These are phyloP conservation scores for Ceratocystis destructans DNA, from an alignment of 2,329 filamentous ascomycete species.

Conservation along the genomic window DNA sequence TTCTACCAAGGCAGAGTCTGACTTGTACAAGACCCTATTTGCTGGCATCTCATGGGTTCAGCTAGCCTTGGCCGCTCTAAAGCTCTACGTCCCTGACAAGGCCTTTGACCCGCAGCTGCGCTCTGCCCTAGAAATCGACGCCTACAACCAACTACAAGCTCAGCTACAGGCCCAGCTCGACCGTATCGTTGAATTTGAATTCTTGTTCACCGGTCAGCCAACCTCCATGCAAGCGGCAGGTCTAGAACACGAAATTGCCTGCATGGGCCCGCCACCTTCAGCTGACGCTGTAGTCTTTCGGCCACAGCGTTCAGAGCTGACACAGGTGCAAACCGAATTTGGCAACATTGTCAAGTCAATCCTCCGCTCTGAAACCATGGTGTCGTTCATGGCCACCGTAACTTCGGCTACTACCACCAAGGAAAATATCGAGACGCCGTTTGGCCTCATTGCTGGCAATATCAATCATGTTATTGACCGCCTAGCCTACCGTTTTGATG, in stretches of 20 bases:
- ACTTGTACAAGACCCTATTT: conserved; percentile 24
- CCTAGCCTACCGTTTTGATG: conserved; percentile 54
- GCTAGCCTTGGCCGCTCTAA: conserved; percentile 59
- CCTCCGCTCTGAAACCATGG: conserved; percentile 31
- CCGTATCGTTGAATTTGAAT: conserved; percentile 52
- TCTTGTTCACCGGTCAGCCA: conserved; percentile 50
- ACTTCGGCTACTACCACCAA: conserved; percentile 19
- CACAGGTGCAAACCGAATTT: conserved; percentile 69
- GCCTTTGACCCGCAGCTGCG: conserved; percentile 67
- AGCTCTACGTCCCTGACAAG: conserved; percentile 73
- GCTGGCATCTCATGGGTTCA: conserved; percentile 55
- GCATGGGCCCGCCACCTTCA: conserved; percentile 52
- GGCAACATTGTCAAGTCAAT: conserved; percentile 57
- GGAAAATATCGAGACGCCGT: conserved; percentile 29
- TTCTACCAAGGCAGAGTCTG: conserved; percentile 23
- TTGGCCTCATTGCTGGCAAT: conserved; percentile 40
- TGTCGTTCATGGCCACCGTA: conserved; percentile 20
- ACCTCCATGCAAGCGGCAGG: conserved; percentile 53
- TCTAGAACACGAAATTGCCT: conserved; percentile 46
- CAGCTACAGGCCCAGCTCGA: conserved; percentile 43
- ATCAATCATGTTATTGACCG: conserved; percentile 57
- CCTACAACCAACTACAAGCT: conserved; percentile 40
- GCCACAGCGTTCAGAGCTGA: conserved; percentile 52
- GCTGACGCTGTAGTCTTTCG: conserved; percentile 55
- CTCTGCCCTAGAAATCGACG: conserved; percentile 50